Evolutionary conservation across 352 stramenopile genomes (phyloP).

Genomic region (Phytophthora rubi): DNA sequence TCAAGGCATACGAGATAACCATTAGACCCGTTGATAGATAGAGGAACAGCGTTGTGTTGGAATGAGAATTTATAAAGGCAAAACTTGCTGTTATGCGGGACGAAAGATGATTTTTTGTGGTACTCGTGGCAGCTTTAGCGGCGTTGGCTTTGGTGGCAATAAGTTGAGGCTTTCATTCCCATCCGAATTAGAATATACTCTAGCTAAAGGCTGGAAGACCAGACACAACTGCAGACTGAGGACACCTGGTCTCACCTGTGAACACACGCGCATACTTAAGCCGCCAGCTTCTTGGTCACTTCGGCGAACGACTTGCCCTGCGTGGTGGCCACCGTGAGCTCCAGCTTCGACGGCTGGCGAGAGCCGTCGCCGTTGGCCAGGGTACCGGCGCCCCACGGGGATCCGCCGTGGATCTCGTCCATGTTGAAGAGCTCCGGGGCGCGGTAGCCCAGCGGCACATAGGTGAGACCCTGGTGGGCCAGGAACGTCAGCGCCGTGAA

Average conservation of each 20-base stretch:
- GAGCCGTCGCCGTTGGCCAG: slow-evolving; percentile 31
- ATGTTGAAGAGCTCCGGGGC: slow-evolving; percentile 22
- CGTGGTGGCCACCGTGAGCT: slow-evolving; percentile 68
- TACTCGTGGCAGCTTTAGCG: too few species aligned
- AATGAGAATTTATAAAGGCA: not conserved
- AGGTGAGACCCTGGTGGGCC: slow-evolving; percentile 32
- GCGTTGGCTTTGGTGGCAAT: not conserved
- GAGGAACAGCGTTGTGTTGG: not conserved
- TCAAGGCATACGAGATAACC: slow-evolving; percentile 16
- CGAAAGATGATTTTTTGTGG: too few species aligned
- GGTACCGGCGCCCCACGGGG: slow-evolving; percentile 31
- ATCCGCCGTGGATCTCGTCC: slow-evolving; percentile 37
- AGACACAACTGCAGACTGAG: not conserved
- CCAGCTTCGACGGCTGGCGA: slow-evolving; percentile 78
- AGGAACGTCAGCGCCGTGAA: slow-evolving; percentile 40
- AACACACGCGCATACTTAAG: not conserved
- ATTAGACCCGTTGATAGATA: slow-evolving; percentile 27
- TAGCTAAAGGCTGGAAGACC: not conserved
- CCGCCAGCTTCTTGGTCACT: not conserved
- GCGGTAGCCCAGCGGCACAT: slow-evolving; percentile 20
- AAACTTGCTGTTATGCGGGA: too few species aligned
- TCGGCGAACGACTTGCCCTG: not conserved
- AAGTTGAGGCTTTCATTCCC: slow-evolving; percentile 15
- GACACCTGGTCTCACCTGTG: slow-evolving; percentile 1
- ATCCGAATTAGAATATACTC: slow-evolving; percentile 23